Percentiles rank a stretch among this genome's conserved stretches.
phyloP scores from a whole-genome alignment of 2,329 filamentous ascomycete genomes.

The Neonectria punicea region DNA sequence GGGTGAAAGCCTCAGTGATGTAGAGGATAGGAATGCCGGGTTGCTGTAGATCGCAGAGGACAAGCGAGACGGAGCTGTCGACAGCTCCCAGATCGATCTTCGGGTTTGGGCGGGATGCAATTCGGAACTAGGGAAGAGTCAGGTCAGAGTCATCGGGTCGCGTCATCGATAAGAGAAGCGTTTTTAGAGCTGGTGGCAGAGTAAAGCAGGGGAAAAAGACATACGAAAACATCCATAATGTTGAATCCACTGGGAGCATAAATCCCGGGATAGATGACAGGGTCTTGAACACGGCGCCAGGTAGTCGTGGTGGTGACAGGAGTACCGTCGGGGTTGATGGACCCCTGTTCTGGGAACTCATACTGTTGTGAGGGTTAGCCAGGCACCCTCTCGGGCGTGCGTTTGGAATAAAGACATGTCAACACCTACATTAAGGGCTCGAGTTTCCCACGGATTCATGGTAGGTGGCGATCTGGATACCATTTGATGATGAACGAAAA shows the following conservation, averaged over 20 bases:
- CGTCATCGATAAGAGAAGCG: not conserved
- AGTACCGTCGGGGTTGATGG: slow-evolving; percentile 35
- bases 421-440: slow-evolving; percentile 38
- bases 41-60: slow-evolving; percentile 80
- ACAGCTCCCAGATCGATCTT: slow-evolving; percentile 83
- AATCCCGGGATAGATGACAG: slow-evolving; percentile 65
- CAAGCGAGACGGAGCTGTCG: slow-evolving; percentile 84
- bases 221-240: slow-evolving; percentile 65
- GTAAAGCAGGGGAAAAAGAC: slow-evolving; percentile 33
- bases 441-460: slow-evolving; percentile 43
- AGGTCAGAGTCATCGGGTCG: slow-evolving; percentile 11
- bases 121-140: slow-evolving; percentile 58
- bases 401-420: not conserved
- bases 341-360: slow-evolving; percentile 39
- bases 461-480: slow-evolving; percentile 26
- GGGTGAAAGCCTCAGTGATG: slow-evolving; percentile 81
- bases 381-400: slow-evolving; percentile 8
- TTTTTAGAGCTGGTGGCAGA: not conserved
- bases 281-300: slow-evolving; percentile 51
- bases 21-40: slow-evolving; percentile 86
- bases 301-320: slow-evolving; percentile 27
- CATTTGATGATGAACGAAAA: slow-evolving; percentile 23
- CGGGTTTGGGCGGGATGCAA: slow-evolving; percentile 77
- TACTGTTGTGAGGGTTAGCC: slow-evolving; percentile 32
- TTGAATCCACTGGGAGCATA: slow-evolving; percentile 67